These are phyloP conservation scores for Tulasnella sp. DNA, from an alignment of 768 basidiomycete genomes.

Conservation along the genomic window DNA sequence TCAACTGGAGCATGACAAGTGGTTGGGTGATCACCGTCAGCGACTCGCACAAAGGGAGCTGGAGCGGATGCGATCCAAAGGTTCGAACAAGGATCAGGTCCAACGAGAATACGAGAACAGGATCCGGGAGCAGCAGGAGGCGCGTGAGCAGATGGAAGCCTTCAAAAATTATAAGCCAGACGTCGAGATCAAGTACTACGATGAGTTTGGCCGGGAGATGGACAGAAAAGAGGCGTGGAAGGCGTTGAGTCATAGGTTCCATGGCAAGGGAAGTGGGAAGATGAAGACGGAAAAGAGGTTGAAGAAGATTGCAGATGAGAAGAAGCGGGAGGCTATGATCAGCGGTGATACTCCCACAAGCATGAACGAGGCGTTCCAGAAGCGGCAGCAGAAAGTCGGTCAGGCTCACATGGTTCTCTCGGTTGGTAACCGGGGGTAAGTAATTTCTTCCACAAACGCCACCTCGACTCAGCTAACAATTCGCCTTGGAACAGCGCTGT, in stretches of 20 bases:
- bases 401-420: conserved; percentile 95
- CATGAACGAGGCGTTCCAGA: conserved; percentile 92
- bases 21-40: conserved; percentile 81
- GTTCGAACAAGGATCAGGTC: conserved; percentile 84
- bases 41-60: conserved; percentile 73
- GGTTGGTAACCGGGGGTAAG: conserved; percentile 87
- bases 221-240: conserved; percentile 99
- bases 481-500: conserved; percentile 56
- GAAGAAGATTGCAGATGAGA: conserved; percentile 97
- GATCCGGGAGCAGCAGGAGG: conserved; percentile 85
- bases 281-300: conserved; percentile 96
- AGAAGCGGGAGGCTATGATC: conserved; percentile 88
- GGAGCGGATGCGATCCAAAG: conserved; percentile 70
- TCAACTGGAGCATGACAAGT: conserved; percentile 80
- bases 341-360: conserved; percentile 94
- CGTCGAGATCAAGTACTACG: conserved; percentile 92
- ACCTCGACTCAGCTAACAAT: conserved; percentile 17
- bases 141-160: conserved; percentile 68
- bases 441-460: not conserved
- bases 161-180: conserved; percentile 97
- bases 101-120: conserved; percentile 94
- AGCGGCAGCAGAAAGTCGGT: conserved; percentile 87
- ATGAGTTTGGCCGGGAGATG: conserved; percentile 85
- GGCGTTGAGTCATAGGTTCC: conserved; percentile 94
- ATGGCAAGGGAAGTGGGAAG: conserved; percentile 93